Conservation (phyloP, 1,284 basidiomycete species). For the Ganoderma lingzhi region DNA sequence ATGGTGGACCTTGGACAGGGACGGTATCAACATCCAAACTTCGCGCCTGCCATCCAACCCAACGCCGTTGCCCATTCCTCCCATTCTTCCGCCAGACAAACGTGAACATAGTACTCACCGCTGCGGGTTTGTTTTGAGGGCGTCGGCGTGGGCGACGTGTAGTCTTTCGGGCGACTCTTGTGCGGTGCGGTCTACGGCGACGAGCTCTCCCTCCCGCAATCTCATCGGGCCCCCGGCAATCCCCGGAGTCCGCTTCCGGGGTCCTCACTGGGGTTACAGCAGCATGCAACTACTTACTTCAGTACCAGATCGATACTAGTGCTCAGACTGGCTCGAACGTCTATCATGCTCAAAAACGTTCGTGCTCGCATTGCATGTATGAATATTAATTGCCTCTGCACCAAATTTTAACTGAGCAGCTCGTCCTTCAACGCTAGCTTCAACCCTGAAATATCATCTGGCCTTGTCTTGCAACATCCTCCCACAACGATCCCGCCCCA, state of each 20-base stretch:
- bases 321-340: too few relatives aligned
- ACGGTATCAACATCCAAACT: slow-evolving; percentile 45
- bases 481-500: slow-evolving; percentile 69
- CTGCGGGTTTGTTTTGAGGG: slow-evolving; percentile 43
- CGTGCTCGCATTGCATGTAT: neutral
- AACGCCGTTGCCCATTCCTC: slow-evolving; percentile 33
- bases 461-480: slow-evolving; percentile 79
- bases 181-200: slow-evolving; percentile 37
- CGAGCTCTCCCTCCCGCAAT: slow-evolving; percentile 28
- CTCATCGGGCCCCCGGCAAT: slow-evolving; percentile 32
- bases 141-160: slow-evolving; percentile 45
- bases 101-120: slow-evolving; percentile 41
- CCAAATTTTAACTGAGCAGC: neutral
- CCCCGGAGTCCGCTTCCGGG: slow-evolving; percentile 24
- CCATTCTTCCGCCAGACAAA: slow-evolving; percentile 40
- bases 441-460: slow-evolving; percentile 56
- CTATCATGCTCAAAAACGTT: too few relatives aligned
- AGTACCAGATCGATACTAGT: too few relatives aligned
- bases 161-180: slow-evolving; percentile 42
- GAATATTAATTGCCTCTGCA: too few relatives aligned
- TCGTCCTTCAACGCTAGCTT: slow-evolving; percentile 27
- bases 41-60: slow-evolving; percentile 41
- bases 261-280: slow-evolving; percentile 11
- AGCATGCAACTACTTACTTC: too few relatives aligned
- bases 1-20: slow-evolving; percentile 48